Evolutionary conservation across 768 basidiomycete genomes (phyloP), one percentile per base, ranked within the genome.

Genomic region (Strobilomyces echinocephalus): DNA sequence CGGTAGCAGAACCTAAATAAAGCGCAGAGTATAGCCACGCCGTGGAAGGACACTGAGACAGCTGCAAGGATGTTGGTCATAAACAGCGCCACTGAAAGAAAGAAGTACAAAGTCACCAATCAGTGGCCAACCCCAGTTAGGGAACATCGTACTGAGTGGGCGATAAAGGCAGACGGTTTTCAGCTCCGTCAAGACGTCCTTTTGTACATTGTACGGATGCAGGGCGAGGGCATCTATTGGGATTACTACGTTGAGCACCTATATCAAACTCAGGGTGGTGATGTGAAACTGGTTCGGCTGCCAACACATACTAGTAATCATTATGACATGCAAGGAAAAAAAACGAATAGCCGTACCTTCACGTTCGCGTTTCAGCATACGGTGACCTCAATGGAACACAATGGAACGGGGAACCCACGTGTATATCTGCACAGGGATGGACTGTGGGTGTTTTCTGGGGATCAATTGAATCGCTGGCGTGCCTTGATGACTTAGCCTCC

Each of bases 1-100:
- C 55, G 46, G 30, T 60, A 69, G 51, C 56, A 58, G 36, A 64
- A 50, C 36, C 66, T 55, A 39, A 69, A 67, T 30, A 62, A 10
- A 11, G 64, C 64, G 2, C 40, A 52, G n/a, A 57, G 26, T 49
- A 68, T 58, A 5, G 66, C 61, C 14, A 56, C 43, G 5, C 58
- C 11, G 24, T 68, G 66, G 39, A 66, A 59, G 33, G 57, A 56
- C 9, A 18, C 46, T 4, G 61, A 54, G 20, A 57, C 21, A 14
- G 42, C 66, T 64, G 38, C 1, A 20, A 20, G 28, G 15, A 8
- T 11, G 51, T 60, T 55, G n/a, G 12, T 51, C 34, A 36, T 49
- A 44, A 48, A 52, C 18, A 14, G 11, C 20, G 18, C 5, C 26
- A 39, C 11, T 16, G 8, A 15, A 9, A 34, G 38, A 31, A 21